Evolutionary conservation across 2,329 filamentous ascomycete genomes (phyloP), one percentile per base, ranked within the genome.

Genomic region (Xylaria sp.): DNA sequence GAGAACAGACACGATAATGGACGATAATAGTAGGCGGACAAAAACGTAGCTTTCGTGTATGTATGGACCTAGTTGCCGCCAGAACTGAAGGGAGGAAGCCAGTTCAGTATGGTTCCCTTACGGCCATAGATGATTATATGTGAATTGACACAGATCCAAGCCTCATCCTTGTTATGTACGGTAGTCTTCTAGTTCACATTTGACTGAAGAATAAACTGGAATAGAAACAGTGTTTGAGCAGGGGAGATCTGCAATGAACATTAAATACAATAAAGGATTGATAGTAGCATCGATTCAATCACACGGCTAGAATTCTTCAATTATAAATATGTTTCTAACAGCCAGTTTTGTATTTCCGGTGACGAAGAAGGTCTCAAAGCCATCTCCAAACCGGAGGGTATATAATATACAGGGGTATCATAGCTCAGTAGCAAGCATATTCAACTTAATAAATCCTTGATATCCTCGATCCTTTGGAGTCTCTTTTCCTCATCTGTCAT

Each of bases 401-500:
- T 23, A 28, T 32, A n/a, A 39, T 43, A 36, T 30, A 20, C 60
- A 55, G 12, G 25, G 20, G 34, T 34, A n/a, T 5, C 18, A 43
- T n/a, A 43, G 43, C 48, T 15, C 23, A n/a, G 7, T 13, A 25
- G 15, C n/a, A 41, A 48, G 20, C 13, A 50, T 28, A 59, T 66
- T 60, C 79, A 88, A 75, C 91, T 93, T 56, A 99, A 86, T 73
- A 99, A 83, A 80, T 97, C 92, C 80, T 91, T 95, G 72, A 98
- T 94, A 81, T 99, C 96, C 79, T 97, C 95, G 70, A 98, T 94
- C 45, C 93, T 86, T 78, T 96, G 92, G 69, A 93, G 83, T 77
- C 90, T 93, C 86, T 96, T 97, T 80, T 97, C 94, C 71, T 97
- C 94, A 69, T 97, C 94, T 63, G 86, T 91, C 89, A 97, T 97